phyloP scores from a whole-genome alignment of 169 alveolate species.

The Eimeria praecox region DNA sequence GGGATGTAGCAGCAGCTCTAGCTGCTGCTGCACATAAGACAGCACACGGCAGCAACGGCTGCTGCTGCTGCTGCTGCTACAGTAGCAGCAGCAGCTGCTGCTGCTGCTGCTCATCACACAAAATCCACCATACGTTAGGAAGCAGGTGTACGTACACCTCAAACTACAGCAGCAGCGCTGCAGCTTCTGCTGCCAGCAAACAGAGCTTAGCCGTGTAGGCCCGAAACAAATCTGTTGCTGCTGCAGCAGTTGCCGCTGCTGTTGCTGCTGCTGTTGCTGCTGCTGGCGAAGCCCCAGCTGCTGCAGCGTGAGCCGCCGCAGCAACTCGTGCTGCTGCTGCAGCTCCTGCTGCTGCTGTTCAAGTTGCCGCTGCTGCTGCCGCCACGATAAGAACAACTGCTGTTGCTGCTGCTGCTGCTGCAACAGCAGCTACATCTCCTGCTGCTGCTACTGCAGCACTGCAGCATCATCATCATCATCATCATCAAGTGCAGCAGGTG shows the following conservation, averaged over 20 bases:
- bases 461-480: constrained; percentile 39
- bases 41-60: neutral
- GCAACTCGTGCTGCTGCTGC: neutral
- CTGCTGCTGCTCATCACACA: neutral
- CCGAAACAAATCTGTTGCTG: neutral
- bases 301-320: neutral
- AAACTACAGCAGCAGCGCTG: neutral
- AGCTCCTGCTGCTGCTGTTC: neutral
- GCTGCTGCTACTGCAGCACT: neutral
- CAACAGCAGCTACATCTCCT: neutral
- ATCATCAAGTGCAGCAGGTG: neutral
- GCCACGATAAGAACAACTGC: neutral
- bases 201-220: neutral
- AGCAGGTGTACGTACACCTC: constrained; percentile 6
- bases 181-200: neutral
- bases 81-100: neutral
- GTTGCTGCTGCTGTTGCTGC: constrained; percentile 15
- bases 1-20: neutral
- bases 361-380: neutral
- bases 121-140: neutral
- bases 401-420: neutral
- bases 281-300: constrained; percentile 2
- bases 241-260: neutral
- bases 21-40: constrained; percentile 6
- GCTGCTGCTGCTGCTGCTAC: neutral